Evolutionary conservation across 345 rosid genomes (phyloP).

Genomic region (Murraya koenigii): DNA sequence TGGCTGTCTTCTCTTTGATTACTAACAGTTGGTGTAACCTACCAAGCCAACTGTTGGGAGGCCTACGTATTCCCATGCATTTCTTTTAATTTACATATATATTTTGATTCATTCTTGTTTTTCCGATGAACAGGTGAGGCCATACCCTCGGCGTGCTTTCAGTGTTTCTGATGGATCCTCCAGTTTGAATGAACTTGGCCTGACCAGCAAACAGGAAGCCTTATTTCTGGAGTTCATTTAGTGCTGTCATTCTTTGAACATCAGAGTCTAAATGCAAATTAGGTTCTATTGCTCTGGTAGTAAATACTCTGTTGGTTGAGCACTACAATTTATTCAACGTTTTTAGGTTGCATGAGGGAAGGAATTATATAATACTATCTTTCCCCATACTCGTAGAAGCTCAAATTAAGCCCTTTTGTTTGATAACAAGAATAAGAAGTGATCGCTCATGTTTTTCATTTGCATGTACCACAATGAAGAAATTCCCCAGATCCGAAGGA

Average conservation of each 20-base stretch:
- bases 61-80: background rate
- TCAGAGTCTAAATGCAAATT: background rate
- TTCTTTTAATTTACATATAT: background rate
- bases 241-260: background rate
- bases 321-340: too few species aligned
- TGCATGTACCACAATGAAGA: background rate
- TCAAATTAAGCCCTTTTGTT: background rate
- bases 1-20: conserved; percentile 1
- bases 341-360: too few species aligned
- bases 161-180: conserved; percentile 38
- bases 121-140: conserved; percentile 56
- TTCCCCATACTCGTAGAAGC: background rate
- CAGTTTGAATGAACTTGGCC: conserved; percentile 64
- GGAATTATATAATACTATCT: background rate
- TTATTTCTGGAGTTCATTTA: conserved; percentile 72
- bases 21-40: background rate
- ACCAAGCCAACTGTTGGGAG: background rate
- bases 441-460: background rate
- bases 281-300: background rate
- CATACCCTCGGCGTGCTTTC: conserved; percentile 75
- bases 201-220: conserved; percentile 76
- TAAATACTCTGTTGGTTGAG: too few species aligned
- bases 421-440: background rate
- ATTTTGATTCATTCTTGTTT: conserved; percentile 8
- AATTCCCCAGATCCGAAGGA: background rate